Evolutionary conservation across 257 asterid genomes (phyloP).

Genomic region (Solanum virginianum): DNA sequence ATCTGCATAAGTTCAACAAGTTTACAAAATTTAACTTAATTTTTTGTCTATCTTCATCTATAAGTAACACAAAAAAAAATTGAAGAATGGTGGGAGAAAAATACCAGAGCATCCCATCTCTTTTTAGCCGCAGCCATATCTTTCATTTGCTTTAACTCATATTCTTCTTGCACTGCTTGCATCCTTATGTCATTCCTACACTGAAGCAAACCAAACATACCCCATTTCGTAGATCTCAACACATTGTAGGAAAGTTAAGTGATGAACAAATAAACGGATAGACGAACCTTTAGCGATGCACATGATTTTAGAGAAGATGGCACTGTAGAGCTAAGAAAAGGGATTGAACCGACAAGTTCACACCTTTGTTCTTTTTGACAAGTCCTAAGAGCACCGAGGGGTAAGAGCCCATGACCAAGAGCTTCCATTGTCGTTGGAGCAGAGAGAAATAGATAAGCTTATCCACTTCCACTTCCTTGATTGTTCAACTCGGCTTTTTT

Average conservation of each 20-base stretch:
- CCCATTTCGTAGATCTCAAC: slow-evolving; percentile 5
- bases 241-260: background rate
- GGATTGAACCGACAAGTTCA: slow-evolving; percentile 20
- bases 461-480: background rate
- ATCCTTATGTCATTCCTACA: slow-evolving; percentile 32
- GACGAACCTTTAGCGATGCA: slow-evolving; percentile 9
- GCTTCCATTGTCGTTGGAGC: slow-evolving; percentile 27
- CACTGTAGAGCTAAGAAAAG: slow-evolving; percentile 9
- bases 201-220: slow-evolving; percentile 13
- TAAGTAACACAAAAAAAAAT: background rate
- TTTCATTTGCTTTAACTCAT: slow-evolving; percentile 80
- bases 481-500: too few relatives aligned
- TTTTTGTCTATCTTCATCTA: background rate
- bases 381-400: slow-evolving; percentile 22
- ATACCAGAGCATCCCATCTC: slow-evolving; percentile 98
- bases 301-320: slow-evolving; percentile 15
- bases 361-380: slow-evolving; percentile 18
- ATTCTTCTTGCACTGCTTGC: slow-evolving; percentile 81
- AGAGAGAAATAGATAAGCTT: background rate
- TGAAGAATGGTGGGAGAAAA: background rate
- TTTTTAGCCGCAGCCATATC: slow-evolving; percentile 96
- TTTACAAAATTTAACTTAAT: background rate
- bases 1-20: too few relatives aligned
- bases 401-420: slow-evolving; percentile 25
- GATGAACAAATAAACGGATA: background rate